Evolutionary conservation across 148 eudicot species (phyloP), one percentile per base, ranked within the genome.

Genomic region (Bassia scoparia): DNA sequence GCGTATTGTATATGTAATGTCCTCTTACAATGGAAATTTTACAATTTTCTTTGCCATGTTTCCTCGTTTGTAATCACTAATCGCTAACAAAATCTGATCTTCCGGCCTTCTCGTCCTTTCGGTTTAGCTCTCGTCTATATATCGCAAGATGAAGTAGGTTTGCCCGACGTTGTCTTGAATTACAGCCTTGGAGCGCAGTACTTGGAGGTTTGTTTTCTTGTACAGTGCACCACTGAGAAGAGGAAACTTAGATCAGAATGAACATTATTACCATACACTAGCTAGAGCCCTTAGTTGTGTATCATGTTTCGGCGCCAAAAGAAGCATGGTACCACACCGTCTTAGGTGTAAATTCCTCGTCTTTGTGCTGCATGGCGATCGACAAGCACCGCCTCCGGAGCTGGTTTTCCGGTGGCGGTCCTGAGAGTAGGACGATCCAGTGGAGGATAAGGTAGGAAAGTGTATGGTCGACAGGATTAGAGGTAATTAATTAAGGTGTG

Each of bases 291-390:
- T n/a, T n/a, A n/a, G n/a, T 26, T 29, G 74, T 2, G 83, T 84
- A 34, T 86, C 82, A n/a, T 55, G 1, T 23, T 1, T 55, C 33
- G n/a, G 46, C 76, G 84, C 96, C 90, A 90, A 90, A 34, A 88
- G 73, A 74, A 90, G 96, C 91, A 87, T 90, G 15, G 83, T 73
- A 6, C 88, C 82, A 41, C 92, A 90, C 0, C 89, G 92, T 0
- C 86, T 78, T 43, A 88, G 77, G 55, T 88, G 88, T 33, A 88
- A 90, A 49, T 85, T 69, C 67, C 92, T 81, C 0, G 96, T 86
- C 69, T 78, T n/a, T 84, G 26, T 88, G 88, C 69, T 86, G 92
- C 74, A 83, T 88, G 35, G 69, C 84, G 68, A 85, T 43, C 23
- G 75, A 61, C 52, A 76, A 62, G 27, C 88, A 86, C 78, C 81